These are phyloP conservation scores for Tetradesmus lagerheimii DNA, from an alignment of 139 green algal species.

Conservation along the genomic window DNA sequence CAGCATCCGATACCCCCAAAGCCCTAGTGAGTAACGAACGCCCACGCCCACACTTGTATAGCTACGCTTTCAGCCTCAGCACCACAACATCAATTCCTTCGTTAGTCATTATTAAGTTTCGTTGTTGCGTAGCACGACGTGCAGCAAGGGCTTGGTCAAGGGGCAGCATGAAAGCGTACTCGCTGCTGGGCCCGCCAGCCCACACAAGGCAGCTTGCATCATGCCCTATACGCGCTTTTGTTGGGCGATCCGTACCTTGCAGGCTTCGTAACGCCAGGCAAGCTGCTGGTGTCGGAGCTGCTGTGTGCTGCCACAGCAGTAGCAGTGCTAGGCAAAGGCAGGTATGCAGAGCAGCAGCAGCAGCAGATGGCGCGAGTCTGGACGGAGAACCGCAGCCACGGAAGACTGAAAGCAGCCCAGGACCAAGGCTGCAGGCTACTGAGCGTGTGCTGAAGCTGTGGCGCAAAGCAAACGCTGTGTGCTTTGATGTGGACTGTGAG, in stretches of 20 bases:
- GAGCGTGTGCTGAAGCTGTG: conserved; percentile 57
- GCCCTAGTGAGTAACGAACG: neutral
- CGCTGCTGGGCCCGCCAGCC: neutral
- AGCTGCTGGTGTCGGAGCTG: neutral
- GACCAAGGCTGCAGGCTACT: conserved; percentile 22
- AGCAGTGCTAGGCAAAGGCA: neutral
- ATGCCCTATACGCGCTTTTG: neutral
- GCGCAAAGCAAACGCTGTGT: conserved; percentile 59
- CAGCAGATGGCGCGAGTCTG: neutral
- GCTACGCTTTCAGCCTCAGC: neutral
- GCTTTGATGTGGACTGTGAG: conserved; percentile 81
- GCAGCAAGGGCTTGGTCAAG: neutral
- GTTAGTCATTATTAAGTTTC: neutral
- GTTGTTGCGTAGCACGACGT: neutral
- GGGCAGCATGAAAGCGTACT: neutral
- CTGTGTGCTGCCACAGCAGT: neutral
- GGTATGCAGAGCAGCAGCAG: neutral
- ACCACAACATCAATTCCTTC: neutral
- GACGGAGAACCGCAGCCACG: neutral
- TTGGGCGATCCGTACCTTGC: neutral
- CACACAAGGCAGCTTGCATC: neutral
- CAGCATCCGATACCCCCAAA: neutral
- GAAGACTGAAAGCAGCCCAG: neutral
- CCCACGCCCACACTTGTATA: neutral
- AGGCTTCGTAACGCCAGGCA: neutral